Base-by-base conservation (phyloP, 208 protist genomes). In the Leishmania martiniquensis region DNA sequence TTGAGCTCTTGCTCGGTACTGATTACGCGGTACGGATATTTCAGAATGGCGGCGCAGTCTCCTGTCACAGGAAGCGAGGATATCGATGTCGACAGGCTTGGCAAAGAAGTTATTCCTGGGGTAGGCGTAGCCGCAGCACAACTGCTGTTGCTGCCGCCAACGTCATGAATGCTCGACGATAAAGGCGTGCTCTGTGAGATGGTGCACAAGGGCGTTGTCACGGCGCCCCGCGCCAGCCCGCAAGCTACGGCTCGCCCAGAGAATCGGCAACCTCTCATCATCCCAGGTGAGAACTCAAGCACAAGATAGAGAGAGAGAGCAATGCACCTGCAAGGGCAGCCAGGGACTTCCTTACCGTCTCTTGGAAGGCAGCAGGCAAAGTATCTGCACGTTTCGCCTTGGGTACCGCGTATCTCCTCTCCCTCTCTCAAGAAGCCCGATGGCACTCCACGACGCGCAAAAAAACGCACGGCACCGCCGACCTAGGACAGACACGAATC, bases 21-120 rank as follows among this genome's bases (percentile, higher is more conserved):
- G 49, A 97, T 85, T 10, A 97, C 78, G 39, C 85, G 68, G 66
- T 92, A 95, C 1, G 91, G 91, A 77, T 93, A 95, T 7, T 83
- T 74, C 15, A 96, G 75, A 54, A 95, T 78, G 3, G 51, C 59
- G 2, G 69, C 69, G n/a, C 74, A 76, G 72, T 45, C 75, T 37
- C n/a, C 7, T 13, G 45, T 72, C 76, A 65, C 49, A 13, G 57
- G 62, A 39, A 9, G 17, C 2, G 32, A 22, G 13, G 74, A 77
- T 17, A 42, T 4, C 32, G 70, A 52, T 45, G 62, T 45, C 65
- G 51, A n/a, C n/a, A 67, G 15, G 20, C 20, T 20, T 52, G 49
- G 6, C 34, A 29, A 29, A 54, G 47, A 54, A 22, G 7, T 44
- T 15, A 17, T 29, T 69, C 34, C 42, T 12, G 65, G 42, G 25